Evolutionary conservation across 345 rosid genomes (phyloP).

Genomic region (Nephelium lappaceum): DNA sequence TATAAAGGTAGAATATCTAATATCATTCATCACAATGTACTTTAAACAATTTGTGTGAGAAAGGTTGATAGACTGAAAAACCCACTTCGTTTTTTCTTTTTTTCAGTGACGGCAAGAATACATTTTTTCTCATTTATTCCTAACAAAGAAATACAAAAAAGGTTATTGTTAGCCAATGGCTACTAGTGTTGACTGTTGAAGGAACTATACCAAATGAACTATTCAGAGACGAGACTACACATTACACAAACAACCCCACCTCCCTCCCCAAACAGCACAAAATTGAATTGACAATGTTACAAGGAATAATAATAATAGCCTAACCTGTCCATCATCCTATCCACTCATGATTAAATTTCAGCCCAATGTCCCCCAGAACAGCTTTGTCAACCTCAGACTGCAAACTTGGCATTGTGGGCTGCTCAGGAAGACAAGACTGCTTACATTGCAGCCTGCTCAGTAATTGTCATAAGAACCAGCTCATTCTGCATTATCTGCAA

Average conservation of each 20-base stretch:
- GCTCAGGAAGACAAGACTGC: background rate
- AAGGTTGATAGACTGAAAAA: no score
- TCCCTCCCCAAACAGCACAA: background rate
- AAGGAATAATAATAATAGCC: conserved; percentile 9
- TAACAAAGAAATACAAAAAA: conserved; percentile 26
- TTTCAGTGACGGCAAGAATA: background rate
- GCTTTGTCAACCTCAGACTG: conserved; percentile 9
- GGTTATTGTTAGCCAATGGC: conserved; percentile 20
- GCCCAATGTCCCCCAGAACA: background rate
- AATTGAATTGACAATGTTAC: conserved; percentile 11
- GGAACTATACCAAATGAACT: conserved; percentile 23
- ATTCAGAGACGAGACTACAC: conserved; percentile 11
- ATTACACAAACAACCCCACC: conserved; percentile 25
- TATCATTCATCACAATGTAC: no score
- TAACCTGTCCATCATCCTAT: conserved; percentile 22
- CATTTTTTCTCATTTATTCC: conserved; percentile 26
- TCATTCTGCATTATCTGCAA: conserved; percentile 21
- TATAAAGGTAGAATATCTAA: no score
- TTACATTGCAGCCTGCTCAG: background rate
- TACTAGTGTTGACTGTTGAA: background rate
- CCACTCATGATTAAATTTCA: background rate
- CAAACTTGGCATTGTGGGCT: background rate
- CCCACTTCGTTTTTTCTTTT: no score
- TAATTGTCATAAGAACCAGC: background rate
- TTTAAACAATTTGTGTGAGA: no score